Evolutionary conservation across 2,329 filamentous ascomycete genomes (phyloP).

Genomic region (Falciphora oryzae): DNA sequence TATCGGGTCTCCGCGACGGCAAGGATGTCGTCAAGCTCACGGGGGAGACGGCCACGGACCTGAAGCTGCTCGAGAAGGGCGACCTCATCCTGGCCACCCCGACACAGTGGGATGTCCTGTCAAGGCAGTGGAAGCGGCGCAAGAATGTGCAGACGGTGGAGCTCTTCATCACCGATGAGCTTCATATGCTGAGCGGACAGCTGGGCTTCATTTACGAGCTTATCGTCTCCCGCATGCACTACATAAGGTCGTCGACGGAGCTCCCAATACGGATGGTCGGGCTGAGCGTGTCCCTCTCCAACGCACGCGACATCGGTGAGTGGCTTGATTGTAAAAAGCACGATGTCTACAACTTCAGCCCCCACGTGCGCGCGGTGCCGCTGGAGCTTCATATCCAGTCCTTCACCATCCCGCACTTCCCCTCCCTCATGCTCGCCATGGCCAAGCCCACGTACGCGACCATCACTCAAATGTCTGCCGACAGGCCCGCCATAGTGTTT

Average conservation of each 20-base stretch:
- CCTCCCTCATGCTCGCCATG: constrained; percentile 98
- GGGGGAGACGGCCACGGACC: constrained; percentile 84
- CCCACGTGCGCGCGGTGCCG: constrained; percentile 80
- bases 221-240: constrained; percentile 96
- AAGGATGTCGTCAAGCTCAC: constrained; percentile 91
- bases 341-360: constrained; percentile 98
- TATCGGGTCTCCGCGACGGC: constrained; percentile 67
- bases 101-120: constrained; percentile 91
- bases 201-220: constrained; percentile 91
- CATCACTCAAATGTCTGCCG: constrained; percentile 78
- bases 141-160: constrained; percentile 91
- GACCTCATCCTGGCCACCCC: constrained; percentile 92
- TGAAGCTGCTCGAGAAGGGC: constrained; percentile 80
- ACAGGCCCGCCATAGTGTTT: constrained; percentile 88
- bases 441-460: constrained; percentile 88
- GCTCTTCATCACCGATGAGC: constrained; percentile 89
- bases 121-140: constrained; percentile 90
- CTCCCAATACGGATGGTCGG: constrained; percentile 81
- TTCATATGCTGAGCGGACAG: constrained; percentile 85
- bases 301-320: constrained; percentile 89
- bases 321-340: constrained; percentile 98
- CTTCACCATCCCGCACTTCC: constrained; percentile 93
- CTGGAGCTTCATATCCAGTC: constrained; percentile 93
- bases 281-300: constrained; percentile 84
- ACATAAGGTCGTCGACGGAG: constrained; percentile 84